Evolutionary conservation across 2,329 filamentous ascomycete genomes (phyloP).

Genomic region (Trichoderma atrobrunneum): DNA sequence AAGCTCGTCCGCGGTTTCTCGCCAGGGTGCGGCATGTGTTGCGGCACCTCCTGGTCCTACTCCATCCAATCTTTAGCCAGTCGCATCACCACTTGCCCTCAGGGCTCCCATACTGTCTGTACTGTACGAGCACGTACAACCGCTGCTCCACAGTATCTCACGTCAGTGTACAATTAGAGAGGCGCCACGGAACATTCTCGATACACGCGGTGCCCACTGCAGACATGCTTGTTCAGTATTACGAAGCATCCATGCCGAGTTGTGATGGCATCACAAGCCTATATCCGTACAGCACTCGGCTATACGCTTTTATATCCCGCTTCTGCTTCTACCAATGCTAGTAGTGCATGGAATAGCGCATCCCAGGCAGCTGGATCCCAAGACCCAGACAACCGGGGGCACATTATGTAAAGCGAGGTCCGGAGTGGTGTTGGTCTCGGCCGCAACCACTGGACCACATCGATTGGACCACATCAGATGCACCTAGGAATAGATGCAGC

Average conservation of each 20-base stretch:
- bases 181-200: not conserved
- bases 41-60: not conserved
- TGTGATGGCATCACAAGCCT: not conserved
- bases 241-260: not conserved
- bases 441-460: not conserved
- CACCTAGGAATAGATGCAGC: not conserved
- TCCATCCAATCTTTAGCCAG: not conserved
- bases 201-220: not conserved
- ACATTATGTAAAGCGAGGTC: not conserved
- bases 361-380: not conserved
- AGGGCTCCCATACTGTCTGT: not conserved
- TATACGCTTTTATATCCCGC: not conserved
- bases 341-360: not conserved
- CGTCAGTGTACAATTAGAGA: not conserved
- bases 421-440: not conserved
- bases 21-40: not conserved
- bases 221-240: not conserved
- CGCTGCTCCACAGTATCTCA: conserved; percentile 1
- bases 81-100: not conserved
- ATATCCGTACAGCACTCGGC: not conserved
- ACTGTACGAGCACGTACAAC: not conserved
- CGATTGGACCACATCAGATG: not conserved
- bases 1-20: not conserved
- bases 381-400: not conserved
- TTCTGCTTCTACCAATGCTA: not conserved